Evolutionary conservation across 2,329 filamentous ascomycete species (phyloP), one percentile per base, ranked within the genome.

Genomic region (Colletotrichum cuscutae): DNA sequence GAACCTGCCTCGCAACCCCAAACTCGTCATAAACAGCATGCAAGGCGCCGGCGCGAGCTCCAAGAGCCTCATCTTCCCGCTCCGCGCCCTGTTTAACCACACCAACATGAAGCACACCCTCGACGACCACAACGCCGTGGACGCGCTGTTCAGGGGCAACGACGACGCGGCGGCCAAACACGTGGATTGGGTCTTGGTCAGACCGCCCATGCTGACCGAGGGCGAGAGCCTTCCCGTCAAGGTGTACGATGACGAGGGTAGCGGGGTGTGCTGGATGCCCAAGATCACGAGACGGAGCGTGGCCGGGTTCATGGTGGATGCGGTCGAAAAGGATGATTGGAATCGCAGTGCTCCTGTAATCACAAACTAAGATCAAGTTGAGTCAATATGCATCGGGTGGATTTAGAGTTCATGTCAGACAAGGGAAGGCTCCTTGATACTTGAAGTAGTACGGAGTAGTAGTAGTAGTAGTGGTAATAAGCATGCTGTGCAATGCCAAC

Each of bases 1-100:
- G 63, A 77, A 80, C 22, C 19, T n/a, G 79, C 80, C 60, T 77
- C 77, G 0, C 79, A 59, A 30, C 19, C 30, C 56, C 8, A 88
- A 86, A 64, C 75, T 89, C 2, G 81, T 89, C 30, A 80, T 87
- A 60, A 84, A 90, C 78, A 87, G 85, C 13, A 84, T 86, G 1
- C 84, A 87, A 72, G 89, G 88, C 12, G 83, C 85, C 1, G 86
- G 84, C 0, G 78, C 81, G 35, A 89, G 87, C 5, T 86, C 81
- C 77, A 30, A 70, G 0, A 83, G 84, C 62, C 76, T 88, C 70
- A 78, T 82, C 56, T 83, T 80, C 42, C 78, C 84, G 1, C 76
- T 89, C 74, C 81, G 83, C 19, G 68, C 82, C 42, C 72, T 89
- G n/a, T 84, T 90, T 76, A 81, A 77, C 37, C 78, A 85, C 54